Conservation (phyloP, 2,329 filamentous ascomycete genomes). For the Alternaria conjuncta region DNA sequence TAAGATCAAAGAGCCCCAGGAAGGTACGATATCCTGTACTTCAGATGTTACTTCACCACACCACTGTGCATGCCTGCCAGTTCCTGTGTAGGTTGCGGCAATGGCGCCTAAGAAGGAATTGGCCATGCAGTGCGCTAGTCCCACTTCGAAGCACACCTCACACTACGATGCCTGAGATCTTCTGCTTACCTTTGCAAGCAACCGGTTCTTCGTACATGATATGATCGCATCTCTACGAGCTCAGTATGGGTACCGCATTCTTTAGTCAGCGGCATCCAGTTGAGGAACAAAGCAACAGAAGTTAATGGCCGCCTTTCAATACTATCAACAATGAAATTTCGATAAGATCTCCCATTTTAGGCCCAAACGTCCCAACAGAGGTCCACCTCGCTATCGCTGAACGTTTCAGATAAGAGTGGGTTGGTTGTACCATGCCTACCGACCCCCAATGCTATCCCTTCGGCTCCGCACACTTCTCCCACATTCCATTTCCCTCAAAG, state of each 20-base stretch:
- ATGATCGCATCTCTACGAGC: no score
- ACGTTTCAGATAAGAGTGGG: background rate
- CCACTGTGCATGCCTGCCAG: no score
- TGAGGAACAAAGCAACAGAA: background rate
- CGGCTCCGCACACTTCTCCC: background rate
- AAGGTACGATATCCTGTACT: background rate
- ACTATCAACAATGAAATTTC: no score
- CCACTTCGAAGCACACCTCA: no score
- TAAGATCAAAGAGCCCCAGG: background rate
- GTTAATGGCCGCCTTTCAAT: fast-evolving
- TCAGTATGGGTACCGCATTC: background rate
- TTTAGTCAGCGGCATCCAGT: background rate
- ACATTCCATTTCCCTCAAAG: slow-evolving; percentile 4
- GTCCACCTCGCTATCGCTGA: background rate
- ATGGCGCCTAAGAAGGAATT: no score
- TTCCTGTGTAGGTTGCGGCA: no score
- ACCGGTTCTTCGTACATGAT: no score
- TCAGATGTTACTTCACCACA: no score
- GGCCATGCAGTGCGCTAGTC: no score
- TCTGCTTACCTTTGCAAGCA: no score
- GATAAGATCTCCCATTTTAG: background rate
- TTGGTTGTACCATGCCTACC: background rate
- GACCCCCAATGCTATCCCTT: background rate
- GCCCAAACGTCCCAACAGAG: background rate
- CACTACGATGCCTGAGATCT: no score